Conservation (phyloP, 2,329 filamentous ascomycete genomes). For the Macroventuria anomochaeta region DNA sequence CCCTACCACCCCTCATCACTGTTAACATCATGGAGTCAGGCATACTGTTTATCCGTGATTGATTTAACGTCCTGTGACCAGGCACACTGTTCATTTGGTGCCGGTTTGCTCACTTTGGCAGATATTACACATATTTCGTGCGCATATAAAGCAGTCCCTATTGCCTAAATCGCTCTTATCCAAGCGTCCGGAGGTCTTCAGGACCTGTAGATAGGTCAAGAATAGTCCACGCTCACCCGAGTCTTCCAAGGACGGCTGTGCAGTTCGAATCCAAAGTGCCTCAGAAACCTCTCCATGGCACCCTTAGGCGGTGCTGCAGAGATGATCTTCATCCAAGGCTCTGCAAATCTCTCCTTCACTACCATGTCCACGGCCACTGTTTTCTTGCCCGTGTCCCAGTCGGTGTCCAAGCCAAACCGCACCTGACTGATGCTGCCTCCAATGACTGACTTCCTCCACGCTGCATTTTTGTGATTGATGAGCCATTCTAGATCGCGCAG, state of each 20-base stretch:
- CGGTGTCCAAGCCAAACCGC: not conserved
- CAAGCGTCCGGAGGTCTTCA: not conserved
- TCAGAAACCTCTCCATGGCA: not conserved
- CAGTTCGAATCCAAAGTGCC: conserved; percentile 7
- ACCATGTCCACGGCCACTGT: conserved; percentile 11
- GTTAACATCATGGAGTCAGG: not conserved
- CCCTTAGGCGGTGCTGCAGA: not conserved
- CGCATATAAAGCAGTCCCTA: too few species aligned
- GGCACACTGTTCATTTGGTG: not conserved
- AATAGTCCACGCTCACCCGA: conserved; percentile 24
- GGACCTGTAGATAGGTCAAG: not conserved
- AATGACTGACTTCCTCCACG: conserved; percentile 21
- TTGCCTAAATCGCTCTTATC: too few species aligned
- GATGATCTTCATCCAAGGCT: conserved; percentile 25
- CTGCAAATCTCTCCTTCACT: conserved; percentile 25
- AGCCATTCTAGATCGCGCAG: conserved; percentile 15
- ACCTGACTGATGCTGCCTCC: conserved; percentile 22
- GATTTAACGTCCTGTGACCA: too few species aligned
- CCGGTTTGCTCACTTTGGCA: too few species aligned
- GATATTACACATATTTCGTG: too few species aligned
- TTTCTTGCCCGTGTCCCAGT: not conserved
- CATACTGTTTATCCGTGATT: too few species aligned
- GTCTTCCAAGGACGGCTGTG: not conserved
- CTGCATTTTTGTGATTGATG: conserved; percentile 21
- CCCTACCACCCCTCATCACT: not conserved